phyloP scores from a whole-genome alignment of 225 moss, liverwort and hornwort species.

The Polytrichum formosum region DNA sequence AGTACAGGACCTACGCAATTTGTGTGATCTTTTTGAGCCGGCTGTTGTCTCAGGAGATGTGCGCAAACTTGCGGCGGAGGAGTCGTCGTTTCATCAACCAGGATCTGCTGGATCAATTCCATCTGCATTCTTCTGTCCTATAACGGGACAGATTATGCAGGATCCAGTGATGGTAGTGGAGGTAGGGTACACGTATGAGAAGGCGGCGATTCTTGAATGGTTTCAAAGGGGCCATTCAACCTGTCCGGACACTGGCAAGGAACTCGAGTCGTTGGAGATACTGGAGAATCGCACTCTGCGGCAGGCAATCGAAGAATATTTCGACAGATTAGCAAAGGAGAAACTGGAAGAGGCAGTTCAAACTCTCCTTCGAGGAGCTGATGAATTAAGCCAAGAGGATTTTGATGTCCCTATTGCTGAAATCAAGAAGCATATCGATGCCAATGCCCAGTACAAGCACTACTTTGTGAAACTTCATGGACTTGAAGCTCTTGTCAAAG shows the following conservation, averaged over 20 bases:
- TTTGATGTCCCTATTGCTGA: conserved; percentile 37
- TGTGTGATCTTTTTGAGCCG: conserved; percentile 37
- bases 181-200: conserved; percentile 58
- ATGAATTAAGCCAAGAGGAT: conserved; percentile 6
- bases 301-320: conserved; percentile 51
- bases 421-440: conserved; percentile 46
- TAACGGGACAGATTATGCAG: conserved; percentile 50
- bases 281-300: conserved; percentile 40
- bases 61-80: neutral
- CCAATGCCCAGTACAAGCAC: conserved; percentile 40
- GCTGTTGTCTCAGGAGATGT: conserved; percentile 30
- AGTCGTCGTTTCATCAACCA: neutral
- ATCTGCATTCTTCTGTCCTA: conserved; percentile 52
- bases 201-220: conserved; percentile 49
- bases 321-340: conserved; percentile 29
- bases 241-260: conserved; percentile 53
- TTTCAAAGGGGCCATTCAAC: conserved; percentile 48
- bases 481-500: conserved; percentile 36
- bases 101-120: conserved; percentile 16
- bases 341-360: conserved; percentile 37
- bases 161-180: conserved; percentile 56
- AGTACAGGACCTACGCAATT: conserved; percentile 21
- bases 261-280: conserved; percentile 44
- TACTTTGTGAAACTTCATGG: conserved; percentile 43
- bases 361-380: conserved; percentile 14